Base-by-base conservation (phyloP, 2,329 filamentous ascomycete species). In the Colletotrichum agaves region DNA sequence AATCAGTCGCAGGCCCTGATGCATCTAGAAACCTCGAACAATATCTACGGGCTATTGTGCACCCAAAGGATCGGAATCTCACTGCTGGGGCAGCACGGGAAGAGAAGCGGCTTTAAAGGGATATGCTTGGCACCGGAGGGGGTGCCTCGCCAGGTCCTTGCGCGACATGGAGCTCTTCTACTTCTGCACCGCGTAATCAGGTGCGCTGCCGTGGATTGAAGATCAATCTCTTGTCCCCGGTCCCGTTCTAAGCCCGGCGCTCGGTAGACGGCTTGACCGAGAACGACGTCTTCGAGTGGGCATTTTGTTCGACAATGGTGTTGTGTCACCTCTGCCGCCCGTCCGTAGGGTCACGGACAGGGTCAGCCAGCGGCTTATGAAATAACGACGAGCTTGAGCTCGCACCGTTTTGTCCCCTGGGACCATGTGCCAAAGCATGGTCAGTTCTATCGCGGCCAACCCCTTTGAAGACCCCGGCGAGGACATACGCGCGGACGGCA, bases 31-130 rank as follows among this genome's bases (percentile, higher is more conserved):
- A 86, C 83, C 4, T 82, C 84, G 44, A 91, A 89, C 73, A 57
- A 57, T 35, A 76, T 91, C 21, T 89, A 86, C 65, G 89, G 88
- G 82, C 86, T 39, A 87, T 86, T 0, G 78, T 90, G 3, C 91
- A 91, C 72, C 90, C 91, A 0, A 80, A 84, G 61, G 91, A 91
- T 67, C 81, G 86, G 1, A 78, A 82, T 27, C 79, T 89, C 41
- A 88, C 86, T 0, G 83, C 87, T 0, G 90, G 91, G 90, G 91
- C 2, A 87, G 84, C 13, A 88, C 86, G 0, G 90, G 90, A 11
- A 91, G 91, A 0, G 80, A 82, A 62, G 76, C 74, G 0, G 80
- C 81, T 0, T 67, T 82, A 1, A 49, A 82, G 3, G 81, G n/a
- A n/a, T n/a, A n/a, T n/a, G n/a, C n/a, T 43, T 4, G 39, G 39